Conservation (phyloP, 2,329 filamentous ascomycete species). For the Aspergillus intermedius region DNA sequence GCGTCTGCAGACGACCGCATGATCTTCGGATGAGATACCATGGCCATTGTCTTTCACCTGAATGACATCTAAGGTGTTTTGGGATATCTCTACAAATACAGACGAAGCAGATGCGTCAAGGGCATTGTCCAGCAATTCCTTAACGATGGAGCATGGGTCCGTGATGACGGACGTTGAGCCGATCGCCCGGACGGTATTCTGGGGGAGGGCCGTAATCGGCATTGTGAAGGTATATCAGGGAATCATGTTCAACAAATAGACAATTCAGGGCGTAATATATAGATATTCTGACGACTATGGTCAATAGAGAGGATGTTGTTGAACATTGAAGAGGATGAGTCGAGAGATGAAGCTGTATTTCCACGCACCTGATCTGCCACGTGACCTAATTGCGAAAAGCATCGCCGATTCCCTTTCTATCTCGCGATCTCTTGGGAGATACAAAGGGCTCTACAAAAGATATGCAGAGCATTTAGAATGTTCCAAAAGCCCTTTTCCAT, state of each 20-base stretch:
- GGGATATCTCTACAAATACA: slow-evolving; percentile 52
- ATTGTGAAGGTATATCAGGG: slow-evolving; percentile 22
- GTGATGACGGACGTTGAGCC: slow-evolving; percentile 53
- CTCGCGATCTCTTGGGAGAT: neutral
- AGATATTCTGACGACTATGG: slow-evolving; percentile 1
- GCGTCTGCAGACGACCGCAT: slow-evolving; percentile 49
- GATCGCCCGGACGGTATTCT: slow-evolving; percentile 44
- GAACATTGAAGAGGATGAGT: neutral
- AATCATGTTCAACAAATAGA: neutral
- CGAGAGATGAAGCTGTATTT: neutral
- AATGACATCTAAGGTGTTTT: slow-evolving; percentile 55
- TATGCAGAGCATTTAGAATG: slow-evolving; percentile 10
- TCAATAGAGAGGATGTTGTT: neutral
- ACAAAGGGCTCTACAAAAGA: neutral
- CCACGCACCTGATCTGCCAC: slow-evolving; percentile 1
- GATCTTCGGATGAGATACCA: slow-evolving; percentile 53
- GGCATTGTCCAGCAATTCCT: slow-evolving; percentile 63
- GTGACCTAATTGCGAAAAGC: slow-evolving; percentile 1
- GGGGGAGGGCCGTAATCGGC: slow-evolving; percentile 42
- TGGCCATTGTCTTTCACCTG: slow-evolving; percentile 60
- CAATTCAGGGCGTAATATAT: neutral
- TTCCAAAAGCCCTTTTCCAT: slow-evolving; percentile 20
- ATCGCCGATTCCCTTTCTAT: neutral
- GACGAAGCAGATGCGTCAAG: slow-evolving; percentile 56
- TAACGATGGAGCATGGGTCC: slow-evolving; percentile 52